phyloP scores from a whole-genome alignment of 2,329 filamentous ascomycete species.

The Diaporthe destruens region DNA sequence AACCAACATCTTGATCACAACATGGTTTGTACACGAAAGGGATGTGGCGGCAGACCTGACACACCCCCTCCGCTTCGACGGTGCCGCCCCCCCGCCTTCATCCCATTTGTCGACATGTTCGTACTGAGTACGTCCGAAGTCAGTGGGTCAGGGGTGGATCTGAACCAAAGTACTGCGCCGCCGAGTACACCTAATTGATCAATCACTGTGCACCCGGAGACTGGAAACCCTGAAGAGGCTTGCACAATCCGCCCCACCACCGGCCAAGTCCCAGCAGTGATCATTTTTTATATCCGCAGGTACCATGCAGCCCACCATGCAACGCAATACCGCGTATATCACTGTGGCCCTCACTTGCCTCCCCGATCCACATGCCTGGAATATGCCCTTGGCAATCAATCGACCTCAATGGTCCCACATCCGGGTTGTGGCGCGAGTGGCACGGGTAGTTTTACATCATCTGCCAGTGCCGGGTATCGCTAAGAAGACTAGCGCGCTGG shows the following conservation, averaged over 20 bases:
- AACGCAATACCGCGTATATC: neutral
- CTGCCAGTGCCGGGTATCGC: slow-evolving; percentile 30
- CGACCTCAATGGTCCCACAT: slow-evolving; percentile 27
- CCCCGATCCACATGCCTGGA: slow-evolving; percentile 22
- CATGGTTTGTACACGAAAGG: neutral
- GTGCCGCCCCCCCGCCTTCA: slow-evolving; percentile 24
- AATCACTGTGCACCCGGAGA: neutral
- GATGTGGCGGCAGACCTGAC: slow-evolving; percentile 22
- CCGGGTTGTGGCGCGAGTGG: slow-evolving; percentile 26
- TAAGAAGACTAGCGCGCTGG: slow-evolving; percentile 11
- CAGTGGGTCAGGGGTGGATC: slow-evolving; percentile 24
- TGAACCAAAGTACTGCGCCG: slow-evolving; percentile 1
- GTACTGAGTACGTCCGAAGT: slow-evolving; percentile 29
- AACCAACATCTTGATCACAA: neutral
- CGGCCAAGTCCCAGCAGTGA: neutral
- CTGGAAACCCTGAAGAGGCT: neutral
- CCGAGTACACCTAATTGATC: neutral
- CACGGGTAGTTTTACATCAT: slow-evolving; percentile 23
- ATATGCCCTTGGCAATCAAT: slow-evolving; percentile 26
- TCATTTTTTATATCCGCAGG: slow-evolving; percentile 28
- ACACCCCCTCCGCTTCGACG: slow-evolving; percentile 22
- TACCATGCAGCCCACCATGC: slow-evolving; percentile 17
- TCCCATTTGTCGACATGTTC: slow-evolving; percentile 22
- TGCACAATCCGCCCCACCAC: neutral
- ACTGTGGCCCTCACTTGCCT: slow-evolving; percentile 9